A percentile compares a stretch with the other conserved stretches of the same genome.
phyloP scores from a whole-genome alignment of 768 basidiomycete genomes.

The Trametes cinnabarina region DNA sequence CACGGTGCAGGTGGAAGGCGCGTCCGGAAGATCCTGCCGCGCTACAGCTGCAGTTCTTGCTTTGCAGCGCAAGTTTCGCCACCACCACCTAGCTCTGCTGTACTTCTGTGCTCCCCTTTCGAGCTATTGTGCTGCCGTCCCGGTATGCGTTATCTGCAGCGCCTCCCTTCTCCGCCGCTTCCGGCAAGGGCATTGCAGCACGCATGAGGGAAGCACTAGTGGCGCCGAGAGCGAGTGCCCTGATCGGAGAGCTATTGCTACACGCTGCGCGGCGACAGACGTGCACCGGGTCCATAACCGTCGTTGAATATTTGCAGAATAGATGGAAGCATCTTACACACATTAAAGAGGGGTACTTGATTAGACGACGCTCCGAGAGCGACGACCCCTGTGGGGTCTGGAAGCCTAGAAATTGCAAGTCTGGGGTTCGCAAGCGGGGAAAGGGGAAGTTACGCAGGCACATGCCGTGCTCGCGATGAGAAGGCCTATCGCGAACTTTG shows the following conservation, averaged over 20 bases:
- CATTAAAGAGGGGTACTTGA: too few relatives aligned
- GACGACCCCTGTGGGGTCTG: background rate
- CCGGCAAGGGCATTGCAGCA: background rate
- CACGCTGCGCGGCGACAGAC: background rate
- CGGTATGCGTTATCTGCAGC: slow-evolving; percentile 5
- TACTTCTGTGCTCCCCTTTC: background rate
- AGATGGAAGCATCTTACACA: background rate
- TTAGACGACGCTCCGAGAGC: too few relatives aligned
- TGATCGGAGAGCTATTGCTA: background rate
- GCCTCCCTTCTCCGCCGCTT: background rate
- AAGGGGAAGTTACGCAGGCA: background rate
- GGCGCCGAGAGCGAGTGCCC: background rate
- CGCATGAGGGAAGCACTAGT: background rate
- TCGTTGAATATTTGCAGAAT: background rate
- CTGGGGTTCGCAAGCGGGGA: background rate
- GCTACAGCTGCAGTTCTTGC: background rate
- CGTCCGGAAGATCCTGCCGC: background rate
- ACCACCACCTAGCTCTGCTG: background rate
- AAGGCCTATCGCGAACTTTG: background rate
- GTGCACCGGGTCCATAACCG: background rate
- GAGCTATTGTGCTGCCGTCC: background rate
- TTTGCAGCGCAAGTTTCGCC: background rate
- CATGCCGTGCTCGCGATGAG: background rate
- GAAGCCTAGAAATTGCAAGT: background rate
- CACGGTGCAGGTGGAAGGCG: background rate